Evolutionary conservation across 2,329 filamentous ascomycete genomes (phyloP), one percentile per base, ranked within the genome.

Genomic region (Beauveria rudraprayagi): DNA sequence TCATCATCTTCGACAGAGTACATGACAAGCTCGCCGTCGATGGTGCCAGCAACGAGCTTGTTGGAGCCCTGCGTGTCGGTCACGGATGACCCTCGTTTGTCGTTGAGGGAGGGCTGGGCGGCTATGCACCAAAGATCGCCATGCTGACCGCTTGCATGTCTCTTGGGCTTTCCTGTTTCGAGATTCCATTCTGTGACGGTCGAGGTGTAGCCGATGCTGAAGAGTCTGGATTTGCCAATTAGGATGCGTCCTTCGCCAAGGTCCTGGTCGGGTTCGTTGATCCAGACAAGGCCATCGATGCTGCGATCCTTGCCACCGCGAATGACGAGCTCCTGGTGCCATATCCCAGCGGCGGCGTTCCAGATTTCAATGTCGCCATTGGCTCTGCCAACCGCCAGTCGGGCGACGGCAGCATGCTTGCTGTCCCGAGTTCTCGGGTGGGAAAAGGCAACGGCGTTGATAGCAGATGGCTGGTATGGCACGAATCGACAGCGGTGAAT

Each of bases 361-460:
- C 94, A 99, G 66, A 99, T 92, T 76, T 99, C 94, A 67, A 99
- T 94, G 70, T 96, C 91, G 67, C 94, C 94, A 72, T 97, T 97
- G 62, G 91, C 89, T 66, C 94, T 88, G 63, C 94, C 94, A 68
- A 99, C 84, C 2, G 94, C 94, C 60, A 97, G 83, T 67, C 92
- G 86, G 81, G 85, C 64, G 80, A 83, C 24, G 82, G 80, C 68
- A 75, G 81, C 67, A 72, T 79, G 72, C 73, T 70, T 77, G 65
- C 76, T 74, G 63, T 80, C 76, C 66, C 75, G 75, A 56, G 76
- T 65, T 63, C 75, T 78, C 22, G 89, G 80, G 72, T 96, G 90
- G 6, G 94, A 96, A 74, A 99, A 97, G 66, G 93, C 91, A 71
- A 97, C 84, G 65, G 91, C 88, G 76, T 96, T 97, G 76, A 99